Conservation (phyloP, 2,329 filamentous ascomycete species). For the Ilyonectria destructans region DNA sequence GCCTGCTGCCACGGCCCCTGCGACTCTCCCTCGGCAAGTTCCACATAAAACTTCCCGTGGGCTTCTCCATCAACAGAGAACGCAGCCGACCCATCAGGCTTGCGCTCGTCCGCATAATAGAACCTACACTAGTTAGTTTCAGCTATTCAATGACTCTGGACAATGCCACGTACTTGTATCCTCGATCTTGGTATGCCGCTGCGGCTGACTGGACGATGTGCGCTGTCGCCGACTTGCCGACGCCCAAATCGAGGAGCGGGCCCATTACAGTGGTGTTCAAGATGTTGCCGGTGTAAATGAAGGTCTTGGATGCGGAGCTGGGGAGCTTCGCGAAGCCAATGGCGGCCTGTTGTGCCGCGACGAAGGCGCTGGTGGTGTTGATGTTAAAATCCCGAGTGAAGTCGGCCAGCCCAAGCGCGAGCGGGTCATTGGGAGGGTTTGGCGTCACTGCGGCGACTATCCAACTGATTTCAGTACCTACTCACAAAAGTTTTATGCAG, state of each 20-base stretch:
- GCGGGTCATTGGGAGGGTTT: conserved; percentile 30
- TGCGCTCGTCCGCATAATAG: conserved; percentile 67
- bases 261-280: conserved; percentile 52
- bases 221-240: conserved; percentile 57
- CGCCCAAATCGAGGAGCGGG: conserved; percentile 53
- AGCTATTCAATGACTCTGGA: background rate
- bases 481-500: conserved; percentile 1
- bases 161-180: conserved; percentile 51
- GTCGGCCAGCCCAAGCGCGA: conserved; percentile 14
- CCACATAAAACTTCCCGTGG: conserved; percentile 58
- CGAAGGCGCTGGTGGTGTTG: conserved; percentile 48
- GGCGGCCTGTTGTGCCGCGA: conserved; percentile 57
- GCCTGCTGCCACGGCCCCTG: conserved; percentile 64
- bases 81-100: conserved; percentile 54
- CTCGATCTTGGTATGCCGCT: conserved; percentile 51
- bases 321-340: conserved; percentile 53
- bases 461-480: background rate
- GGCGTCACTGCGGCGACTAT: conserved; percentile 33
- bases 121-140: conserved; percentile 56
- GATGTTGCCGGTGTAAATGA: conserved; percentile 63
- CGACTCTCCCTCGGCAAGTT: conserved; percentile 58
- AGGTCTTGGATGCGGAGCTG: conserved; percentile 53
- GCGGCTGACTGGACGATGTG: conserved; percentile 53
- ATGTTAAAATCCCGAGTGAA: conserved; percentile 25
- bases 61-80: conserved; percentile 58